Evolutionary conservation across 169 alveolate genomes (phyloP), one percentile per base, ranked within the genome.

Genomic region (Plasmodium ovale): DNA sequence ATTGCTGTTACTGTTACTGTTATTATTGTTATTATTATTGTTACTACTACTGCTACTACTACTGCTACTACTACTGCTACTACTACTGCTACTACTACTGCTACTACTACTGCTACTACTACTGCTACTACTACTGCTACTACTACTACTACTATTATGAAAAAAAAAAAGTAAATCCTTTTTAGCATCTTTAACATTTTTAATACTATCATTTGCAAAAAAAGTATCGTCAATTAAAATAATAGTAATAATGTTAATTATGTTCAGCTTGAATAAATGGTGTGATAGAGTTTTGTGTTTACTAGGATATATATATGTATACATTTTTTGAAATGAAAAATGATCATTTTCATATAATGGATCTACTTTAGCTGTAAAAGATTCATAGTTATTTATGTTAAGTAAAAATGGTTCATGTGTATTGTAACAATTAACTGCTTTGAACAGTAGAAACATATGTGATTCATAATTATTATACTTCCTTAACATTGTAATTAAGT

Each of bases 311-410:
- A 27, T 31, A 37, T 79, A 68, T 49, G 37, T 64, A 68, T 79
- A 79, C 19, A 53, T 64, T 79, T 64, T 79, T 68, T 79, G 89
- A 68, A 79, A 79, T 12, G 77, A 64, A 23, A 79, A 64, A 7
- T 79, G 53, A 19, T 79, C 89, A 49, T 27, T 21, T 25, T 37
- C n/a, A 19, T 73, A 64, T 64, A 47, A 65, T 10, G 69, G 42
- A 35, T 44, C 82, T 9, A 53, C 21, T 64, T 62, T 79, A 29
- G 70, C 82, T 64, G 23, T 54, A 51, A 79, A 79, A 37, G 25
- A 54, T 79, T 62, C 89, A 79, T 68, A 64, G 25, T 79, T 79
- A 12, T 79, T 56, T 33, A 19, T 25, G 27, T 54, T 79, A 33
- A 51, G 47, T 54, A 79, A 56, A 56, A 64, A 79, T 16, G 89